A percentile compares a stretch with the other conserved stretches of the same genome.
Evolutionary conservation across 2,329 filamentous ascomycete genomes (phyloP).

Genomic region (Huntiella omanensis): DNA sequence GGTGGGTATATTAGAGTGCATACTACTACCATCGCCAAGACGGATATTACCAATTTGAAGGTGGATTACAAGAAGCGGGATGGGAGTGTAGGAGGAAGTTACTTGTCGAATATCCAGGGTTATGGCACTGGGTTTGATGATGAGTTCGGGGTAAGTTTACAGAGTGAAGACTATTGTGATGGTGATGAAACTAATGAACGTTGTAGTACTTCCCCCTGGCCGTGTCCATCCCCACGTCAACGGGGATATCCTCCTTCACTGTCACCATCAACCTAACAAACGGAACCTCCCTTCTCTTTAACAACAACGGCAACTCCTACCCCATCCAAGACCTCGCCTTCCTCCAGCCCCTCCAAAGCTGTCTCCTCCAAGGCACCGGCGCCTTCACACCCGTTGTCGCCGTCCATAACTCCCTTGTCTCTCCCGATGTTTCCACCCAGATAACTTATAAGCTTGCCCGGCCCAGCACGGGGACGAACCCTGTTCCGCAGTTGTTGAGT

Average conservation of each 20-base stretch:
- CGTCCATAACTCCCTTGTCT: conserved; percentile 28
- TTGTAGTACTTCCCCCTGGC: conserved; percentile 27
- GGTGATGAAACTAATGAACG: not conserved
- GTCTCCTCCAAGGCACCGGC: conserved; percentile 25
- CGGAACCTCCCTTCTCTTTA: conserved; percentile 26
- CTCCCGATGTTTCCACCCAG: conserved; percentile 22
- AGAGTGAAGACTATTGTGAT: not conserved
- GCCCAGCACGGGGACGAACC: conserved; percentile 18
- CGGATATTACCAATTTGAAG: conserved; percentile 27
- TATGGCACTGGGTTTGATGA: conserved; percentile 41
- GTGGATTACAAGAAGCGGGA: conserved; percentile 37
- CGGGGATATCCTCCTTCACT: conserved; percentile 43
- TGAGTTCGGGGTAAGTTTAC: conserved; percentile 24
- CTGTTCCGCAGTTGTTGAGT: conserved; percentile 23
- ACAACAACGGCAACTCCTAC: conserved; percentile 40
- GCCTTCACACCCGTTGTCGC: conserved; percentile 27
- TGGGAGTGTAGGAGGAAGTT: conserved; percentile 20
- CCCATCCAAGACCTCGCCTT: conserved; percentile 35
- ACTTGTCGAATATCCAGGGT: conserved; percentile 4
- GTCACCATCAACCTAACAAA: conserved; percentile 29
- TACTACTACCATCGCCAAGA: conserved; percentile 27
- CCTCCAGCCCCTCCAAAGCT: conserved; percentile 38
- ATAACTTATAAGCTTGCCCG: conserved; percentile 26
- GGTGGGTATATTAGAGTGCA: conserved; percentile 37
- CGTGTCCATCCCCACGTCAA: conserved; percentile 32